Evolutionary conservation across 768 basidiomycete genomes (phyloP), one percentile per base, ranked within the genome.

Genomic region (Mycena floridula): DNA sequence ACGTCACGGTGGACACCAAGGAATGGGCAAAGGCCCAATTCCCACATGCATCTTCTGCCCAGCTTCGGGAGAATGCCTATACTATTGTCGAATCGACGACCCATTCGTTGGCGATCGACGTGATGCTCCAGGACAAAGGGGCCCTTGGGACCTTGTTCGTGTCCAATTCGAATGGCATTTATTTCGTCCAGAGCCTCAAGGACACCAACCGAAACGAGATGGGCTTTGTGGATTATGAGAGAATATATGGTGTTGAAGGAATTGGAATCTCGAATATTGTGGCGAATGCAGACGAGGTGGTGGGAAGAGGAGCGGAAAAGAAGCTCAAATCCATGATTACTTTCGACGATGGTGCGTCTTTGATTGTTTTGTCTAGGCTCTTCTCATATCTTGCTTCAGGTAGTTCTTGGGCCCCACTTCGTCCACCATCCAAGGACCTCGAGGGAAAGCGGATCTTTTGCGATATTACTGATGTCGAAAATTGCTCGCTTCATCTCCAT

Each of bases 151-250:
- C 95, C 2, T 68, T 99, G 12, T 99, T 97, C 69, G 85, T 95
- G 44, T 89, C 85, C 65, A 96, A 97, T 63, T 90, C 88, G 27
- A 94, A 97, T 54, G 96, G 96, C 3, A 96, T 93, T 12, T 94
- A 81, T 64, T 99, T 98, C 60, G 86, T 92, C 8, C 77, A 94
- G 64, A 86, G 87, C 54, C 71, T 99, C 47, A 79, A 83, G 64
- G 84, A 95, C 57, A 98, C 96, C 4, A 98, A 98, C 60, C 72
- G 96, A 39, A 95, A 98, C 60, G 70, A 76, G 37, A 63, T 72
- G 47, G 96, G 94, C 8, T 96, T 81, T 47, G 95, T 98, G 26
- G 96, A 98, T 60, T 98, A 84, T 54, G 96, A 99, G 66, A 80
- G 77, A 47, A 61, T 94, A 26, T 85, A 85, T 53, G 90, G 89